These are phyloP conservation scores for Mortierella sp. DNA, from an alignment of 371 early-diverging fungal species.

Conservation along the genomic window DNA sequence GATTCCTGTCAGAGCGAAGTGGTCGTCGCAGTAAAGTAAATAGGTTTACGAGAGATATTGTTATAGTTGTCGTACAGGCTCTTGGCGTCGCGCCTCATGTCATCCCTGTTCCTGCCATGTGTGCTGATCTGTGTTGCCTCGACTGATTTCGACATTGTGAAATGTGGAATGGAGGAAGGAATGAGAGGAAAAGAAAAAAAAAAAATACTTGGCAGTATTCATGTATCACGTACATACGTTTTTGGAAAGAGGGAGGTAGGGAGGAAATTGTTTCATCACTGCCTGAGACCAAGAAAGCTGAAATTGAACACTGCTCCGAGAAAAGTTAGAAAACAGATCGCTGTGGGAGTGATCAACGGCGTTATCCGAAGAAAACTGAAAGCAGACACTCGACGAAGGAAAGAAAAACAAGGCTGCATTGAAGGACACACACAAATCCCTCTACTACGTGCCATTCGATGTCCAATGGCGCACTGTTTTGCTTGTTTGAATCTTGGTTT, in stretches of 20 bases:
- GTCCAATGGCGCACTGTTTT: not conserved
- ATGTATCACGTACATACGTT: no score
- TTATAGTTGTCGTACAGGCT: constrained; percentile 29
- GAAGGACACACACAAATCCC: not conserved
- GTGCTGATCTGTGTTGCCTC: constrained; percentile 31
- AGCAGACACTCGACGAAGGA: not conserved
- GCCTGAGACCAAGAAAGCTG: no score
- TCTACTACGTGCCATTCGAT: not conserved
- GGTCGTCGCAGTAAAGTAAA: no score
- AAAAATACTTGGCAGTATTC: constrained; percentile 61
- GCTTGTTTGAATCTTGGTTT: not conserved
- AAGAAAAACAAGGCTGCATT: constrained; percentile 10
- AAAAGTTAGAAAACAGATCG: no score
- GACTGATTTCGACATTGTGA: constrained; percentile 17
- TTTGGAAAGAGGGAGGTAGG: no score
- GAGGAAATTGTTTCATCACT: no score
- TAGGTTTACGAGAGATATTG: not conserved
- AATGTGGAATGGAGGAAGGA: not conserved
- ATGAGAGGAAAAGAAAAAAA: constrained; percentile 63
- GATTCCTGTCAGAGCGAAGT: no score
- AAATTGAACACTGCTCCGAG: no score
- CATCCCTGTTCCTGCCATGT: constrained; percentile 49
- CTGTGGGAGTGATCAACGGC: no score
- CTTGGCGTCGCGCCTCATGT: constrained; percentile 57
- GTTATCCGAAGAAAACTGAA: no score